Evolutionary conservation across 2,329 filamentous ascomycete genomes (phyloP).

Genomic region (Trichophyton verrucosum): DNA sequence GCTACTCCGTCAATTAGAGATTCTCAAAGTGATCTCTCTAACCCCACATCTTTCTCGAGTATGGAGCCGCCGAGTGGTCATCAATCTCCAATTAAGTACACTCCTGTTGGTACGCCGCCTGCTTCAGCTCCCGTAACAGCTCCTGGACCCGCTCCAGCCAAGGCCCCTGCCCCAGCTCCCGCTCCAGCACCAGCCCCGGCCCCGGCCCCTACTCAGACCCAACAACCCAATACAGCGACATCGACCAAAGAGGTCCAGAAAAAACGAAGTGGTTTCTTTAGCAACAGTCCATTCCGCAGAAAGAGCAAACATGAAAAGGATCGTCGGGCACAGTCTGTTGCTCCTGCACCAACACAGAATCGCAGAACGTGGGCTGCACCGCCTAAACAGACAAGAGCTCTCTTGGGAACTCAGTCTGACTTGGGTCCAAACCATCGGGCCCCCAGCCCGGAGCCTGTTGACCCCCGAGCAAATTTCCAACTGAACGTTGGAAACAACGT

Average conservation of each 20-base stretch:
- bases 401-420: slow-evolving; percentile 14
- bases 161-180: neutral
- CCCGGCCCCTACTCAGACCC: slow-evolving; percentile 16
- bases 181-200: slow-evolving; percentile 17
- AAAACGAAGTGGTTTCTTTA: slow-evolving; percentile 77
- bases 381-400: neutral
- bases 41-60: slow-evolving; percentile 78
- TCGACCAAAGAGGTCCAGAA: slow-evolving; percentile 57
- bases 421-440: slow-evolving; percentile 18
- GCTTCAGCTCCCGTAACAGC: neutral
- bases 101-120: neutral
- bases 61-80: slow-evolving; percentile 65
- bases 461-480: slow-evolving; percentile 83
- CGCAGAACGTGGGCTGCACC: slow-evolving; percentile 42
- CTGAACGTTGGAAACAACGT: slow-evolving; percentile 93
- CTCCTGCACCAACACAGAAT: slow-evolving; percentile 27
- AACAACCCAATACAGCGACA: slow-evolving; percentile 32
- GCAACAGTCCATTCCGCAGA: slow-evolving; percentile 80
- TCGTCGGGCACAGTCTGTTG: slow-evolving; percentile 22
- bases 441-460: slow-evolving; percentile 66
- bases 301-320: slow-evolving; percentile 75
- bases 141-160: neutral
- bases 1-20: slow-evolving; percentile 70
- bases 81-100: slow-evolving; percentile 57
- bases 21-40: slow-evolving; percentile 81